A percentile compares a stretch with the other conserved stretches of the same genome.
These are phyloP conservation scores for Yamadazyma paraphyllophila DNA, from an alignment of 805 yeast species.

Conservation along the genomic window DNA sequence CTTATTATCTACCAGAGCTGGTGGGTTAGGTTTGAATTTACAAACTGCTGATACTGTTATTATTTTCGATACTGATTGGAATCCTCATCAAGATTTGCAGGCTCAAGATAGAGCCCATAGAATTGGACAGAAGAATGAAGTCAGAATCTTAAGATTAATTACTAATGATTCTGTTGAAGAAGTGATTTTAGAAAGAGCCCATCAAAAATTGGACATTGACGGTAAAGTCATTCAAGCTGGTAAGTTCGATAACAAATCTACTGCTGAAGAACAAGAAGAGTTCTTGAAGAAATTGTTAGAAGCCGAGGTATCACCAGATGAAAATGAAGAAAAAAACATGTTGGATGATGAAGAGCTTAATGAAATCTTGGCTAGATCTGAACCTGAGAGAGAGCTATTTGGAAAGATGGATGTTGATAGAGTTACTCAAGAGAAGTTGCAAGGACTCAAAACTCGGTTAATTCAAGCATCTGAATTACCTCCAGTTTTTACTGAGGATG, in stretches of 20 bases:
- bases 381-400: slow-evolving; percentile 56
- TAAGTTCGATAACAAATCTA: slow-evolving; percentile 82
- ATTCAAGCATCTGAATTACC: slow-evolving; percentile 74
- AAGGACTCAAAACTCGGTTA: slow-evolving; percentile 48
- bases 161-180: slow-evolving; percentile 84
- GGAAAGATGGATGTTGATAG: slow-evolving; percentile 61
- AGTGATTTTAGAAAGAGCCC: slow-evolving; percentile 77
- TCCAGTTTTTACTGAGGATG: slow-evolving; percentile 69
- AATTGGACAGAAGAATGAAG: slow-evolving; percentile 88
- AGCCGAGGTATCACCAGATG: slow-evolving; percentile 58
- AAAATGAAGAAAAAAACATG: slow-evolving; percentile 53
- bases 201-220: slow-evolving; percentile 79
- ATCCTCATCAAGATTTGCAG: slow-evolving; percentile 88
- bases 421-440: slow-evolving; percentile 32
- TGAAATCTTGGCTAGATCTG: slow-evolving; percentile 67
- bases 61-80: slow-evolving; percentile 88
- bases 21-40: slow-evolving; percentile 82
- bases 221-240: slow-evolving; percentile 92
- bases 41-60: slow-evolving; percentile 88
- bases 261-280: slow-evolving; percentile 85
- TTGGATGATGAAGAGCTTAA: slow-evolving; percentile 71
- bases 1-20: slow-evolving; percentile 80
- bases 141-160: slow-evolving; percentile 73
- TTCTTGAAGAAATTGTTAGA: slow-evolving; percentile 68
- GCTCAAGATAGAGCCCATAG: slow-evolving; percentile 91